phyloP scores from a whole-genome alignment of 768 basidiomycete genomes.

The Clathrus columnatus region DNA sequence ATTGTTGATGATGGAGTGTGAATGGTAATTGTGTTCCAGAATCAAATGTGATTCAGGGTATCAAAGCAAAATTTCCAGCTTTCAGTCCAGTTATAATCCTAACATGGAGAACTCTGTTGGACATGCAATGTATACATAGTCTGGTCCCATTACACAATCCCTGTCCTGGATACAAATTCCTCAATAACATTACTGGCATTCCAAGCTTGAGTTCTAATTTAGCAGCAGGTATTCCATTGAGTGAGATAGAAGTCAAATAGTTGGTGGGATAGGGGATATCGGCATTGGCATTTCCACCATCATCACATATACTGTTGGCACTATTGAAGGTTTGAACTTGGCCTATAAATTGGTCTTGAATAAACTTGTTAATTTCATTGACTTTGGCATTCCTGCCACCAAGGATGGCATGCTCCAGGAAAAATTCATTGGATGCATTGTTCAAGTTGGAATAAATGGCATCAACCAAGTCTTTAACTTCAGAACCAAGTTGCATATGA shows the following conservation, averaged over 20 bases:
- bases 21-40: conserved; percentile 11
- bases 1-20: conserved; percentile 27
- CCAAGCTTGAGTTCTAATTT: conserved; percentile 23
- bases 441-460: conserved; percentile 20
- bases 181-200: conserved; percentile 30
- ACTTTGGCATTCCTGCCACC: conserved; percentile 28
- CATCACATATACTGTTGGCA: conserved; percentile 18
- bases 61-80: not conserved
- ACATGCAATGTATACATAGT: not conserved
- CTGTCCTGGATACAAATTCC: conserved; percentile 30
- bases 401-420: conserved; percentile 26
- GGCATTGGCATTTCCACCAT: conserved; percentile 16
- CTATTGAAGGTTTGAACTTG: conserved; percentile 14
- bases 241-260: conserved; percentile 30
- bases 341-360: conserved; percentile 16
- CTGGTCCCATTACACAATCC: not conserved
- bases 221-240: conserved; percentile 32
- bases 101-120: not conserved
- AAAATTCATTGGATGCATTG: not conserved
- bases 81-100: not conserved
- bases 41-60: not conserved
- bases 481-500: conserved; percentile 20
- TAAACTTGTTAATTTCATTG: conserved; percentile 21
- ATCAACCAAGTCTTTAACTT: conserved; percentile 18
- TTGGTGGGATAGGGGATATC: conserved; percentile 25